phyloP scores from a whole-genome alignment of 2,329 filamentous ascomycete species.

The Sporothrix humicola region DNA sequence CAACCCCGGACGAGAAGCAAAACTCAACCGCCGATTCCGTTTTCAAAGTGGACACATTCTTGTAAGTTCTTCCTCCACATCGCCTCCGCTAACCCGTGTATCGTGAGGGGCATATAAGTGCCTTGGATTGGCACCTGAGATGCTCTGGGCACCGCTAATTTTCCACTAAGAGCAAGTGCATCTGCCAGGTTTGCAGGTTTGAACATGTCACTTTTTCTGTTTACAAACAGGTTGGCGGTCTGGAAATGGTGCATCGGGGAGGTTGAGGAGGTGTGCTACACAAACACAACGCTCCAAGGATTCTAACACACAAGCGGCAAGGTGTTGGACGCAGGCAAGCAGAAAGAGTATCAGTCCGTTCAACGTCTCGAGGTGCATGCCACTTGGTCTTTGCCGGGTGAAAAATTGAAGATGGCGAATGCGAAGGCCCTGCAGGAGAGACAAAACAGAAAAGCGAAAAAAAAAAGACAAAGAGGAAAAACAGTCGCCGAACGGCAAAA shows the following conservation, averaged over 20 bases:
- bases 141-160: too few relatives aligned
- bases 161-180: too few relatives aligned
- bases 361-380: not conserved
- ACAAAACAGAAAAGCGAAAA: slow-evolving; percentile 4
- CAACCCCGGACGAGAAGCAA: too few relatives aligned
- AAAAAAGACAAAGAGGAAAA: not conserved
- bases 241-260: not conserved
- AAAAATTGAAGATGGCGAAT: not conserved
- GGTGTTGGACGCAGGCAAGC: not conserved
- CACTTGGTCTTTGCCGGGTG: not conserved
- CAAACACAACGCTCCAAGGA: not conserved
- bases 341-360: slow-evolving; percentile 3
- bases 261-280: not conserved
- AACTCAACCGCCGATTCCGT: not conserved
- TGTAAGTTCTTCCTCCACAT: not conserved
- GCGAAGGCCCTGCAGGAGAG: slow-evolving; percentile 10
- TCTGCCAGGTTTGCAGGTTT: too few relatives aligned
- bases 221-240: not conserved
- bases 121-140: too few relatives aligned
- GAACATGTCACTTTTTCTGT: too few relatives aligned
- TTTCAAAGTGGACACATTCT: not conserved
- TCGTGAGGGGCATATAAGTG: not conserved
- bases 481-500: not conserved
- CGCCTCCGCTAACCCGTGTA: not conserved
- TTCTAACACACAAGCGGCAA: not conserved